phyloP scores from a whole-genome alignment of 140 eudicot genomes.

The Cichorium intybus region DNA sequence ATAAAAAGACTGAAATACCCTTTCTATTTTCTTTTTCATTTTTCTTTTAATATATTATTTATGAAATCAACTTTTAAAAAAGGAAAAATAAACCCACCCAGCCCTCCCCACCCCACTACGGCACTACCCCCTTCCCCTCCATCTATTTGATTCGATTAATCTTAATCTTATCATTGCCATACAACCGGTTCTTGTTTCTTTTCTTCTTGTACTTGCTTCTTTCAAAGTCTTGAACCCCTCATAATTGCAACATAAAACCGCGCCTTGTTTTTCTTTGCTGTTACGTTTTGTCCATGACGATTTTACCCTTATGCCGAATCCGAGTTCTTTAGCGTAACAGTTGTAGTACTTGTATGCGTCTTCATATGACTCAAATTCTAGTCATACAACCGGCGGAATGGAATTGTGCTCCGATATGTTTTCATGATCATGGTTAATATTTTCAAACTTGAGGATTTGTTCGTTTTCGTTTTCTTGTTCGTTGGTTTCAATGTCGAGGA shows the following conservation, averaged over 20 bases:
- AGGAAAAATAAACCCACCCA: too few species aligned
- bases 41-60: too few species aligned
- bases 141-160: conserved; percentile 61
- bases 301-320: conserved; percentile 74
- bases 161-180: conserved; percentile 78
- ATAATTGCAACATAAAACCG: conserved; percentile 87
- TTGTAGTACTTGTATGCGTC: conserved; percentile 75
- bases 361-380: conserved; percentile 72
- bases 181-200: conserved; percentile 87
- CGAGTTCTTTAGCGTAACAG: conserved; percentile 56
- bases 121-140: too few species aligned
- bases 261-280: conserved; percentile 88
- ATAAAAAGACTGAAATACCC: too few species aligned
- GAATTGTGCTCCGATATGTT: conserved; percentile 34
- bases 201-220: conserved; percentile 68
- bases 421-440: conserved; percentile 26
- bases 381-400: conserved; percentile 60
- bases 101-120: too few species aligned
- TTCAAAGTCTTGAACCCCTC: conserved; percentile 83
- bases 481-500: conserved; percentile 42
- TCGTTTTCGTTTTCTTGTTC: conserved; percentile 31
- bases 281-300: conserved; percentile 88
- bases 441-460: conserved; percentile 49
- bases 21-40: too few species aligned
- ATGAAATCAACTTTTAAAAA: too few species aligned